Conservation (phyloP, 768 basidiomycete genomes). For the Chalciporus pseudorubinellus region DNA sequence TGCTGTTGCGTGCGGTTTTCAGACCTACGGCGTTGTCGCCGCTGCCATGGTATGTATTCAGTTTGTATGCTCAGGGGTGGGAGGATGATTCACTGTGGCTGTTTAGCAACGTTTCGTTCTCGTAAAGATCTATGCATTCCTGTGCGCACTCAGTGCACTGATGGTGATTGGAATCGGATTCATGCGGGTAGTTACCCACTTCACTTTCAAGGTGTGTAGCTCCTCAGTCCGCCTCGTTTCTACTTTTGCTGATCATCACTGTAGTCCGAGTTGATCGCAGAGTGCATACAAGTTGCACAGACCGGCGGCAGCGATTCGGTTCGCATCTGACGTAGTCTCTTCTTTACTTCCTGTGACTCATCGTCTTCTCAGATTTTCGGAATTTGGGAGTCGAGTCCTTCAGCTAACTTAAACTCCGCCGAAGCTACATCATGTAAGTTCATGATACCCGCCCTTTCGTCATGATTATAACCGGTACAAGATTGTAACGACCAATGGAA, state of each 20-base stretch:
- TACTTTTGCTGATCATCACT: neutral
- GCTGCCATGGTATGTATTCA: slow-evolving; percentile 46
- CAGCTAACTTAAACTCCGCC: slow-evolving; percentile 24
- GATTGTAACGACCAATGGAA: slow-evolving; percentile 63
- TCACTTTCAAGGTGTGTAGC: slow-evolving; percentile 56
- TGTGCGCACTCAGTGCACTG: slow-evolving; percentile 46
- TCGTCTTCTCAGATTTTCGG: slow-evolving; percentile 41
- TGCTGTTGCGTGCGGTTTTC: slow-evolving; percentile 47
- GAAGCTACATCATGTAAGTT: slow-evolving; percentile 51
- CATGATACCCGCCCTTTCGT: neutral
- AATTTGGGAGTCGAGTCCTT: slow-evolving; percentile 49
- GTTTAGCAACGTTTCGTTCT: slow-evolving; percentile 52
- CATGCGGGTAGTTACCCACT: slow-evolving; percentile 60
- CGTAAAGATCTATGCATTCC: slow-evolving; percentile 55
- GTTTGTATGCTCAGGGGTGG: neutral
- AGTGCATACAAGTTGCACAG: slow-evolving; percentile 46
- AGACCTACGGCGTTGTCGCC: slow-evolving; percentile 53
- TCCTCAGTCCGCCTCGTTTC: neutral
- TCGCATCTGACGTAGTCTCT: slow-evolving; percentile 9
- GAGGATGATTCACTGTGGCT: neutral
- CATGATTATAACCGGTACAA: slow-evolving; percentile 29
- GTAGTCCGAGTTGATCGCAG: slow-evolving; percentile 56
- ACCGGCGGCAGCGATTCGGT: slow-evolving; percentile 35
- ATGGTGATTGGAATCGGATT: slow-evolving; percentile 52
- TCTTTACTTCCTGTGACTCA: slow-evolving; percentile 7